Evolutionary conservation across 192 early-diverging fungal genomes (phyloP), one percentile per base, ranked within the genome.

Genomic region (Coemansia sp.): DNA sequence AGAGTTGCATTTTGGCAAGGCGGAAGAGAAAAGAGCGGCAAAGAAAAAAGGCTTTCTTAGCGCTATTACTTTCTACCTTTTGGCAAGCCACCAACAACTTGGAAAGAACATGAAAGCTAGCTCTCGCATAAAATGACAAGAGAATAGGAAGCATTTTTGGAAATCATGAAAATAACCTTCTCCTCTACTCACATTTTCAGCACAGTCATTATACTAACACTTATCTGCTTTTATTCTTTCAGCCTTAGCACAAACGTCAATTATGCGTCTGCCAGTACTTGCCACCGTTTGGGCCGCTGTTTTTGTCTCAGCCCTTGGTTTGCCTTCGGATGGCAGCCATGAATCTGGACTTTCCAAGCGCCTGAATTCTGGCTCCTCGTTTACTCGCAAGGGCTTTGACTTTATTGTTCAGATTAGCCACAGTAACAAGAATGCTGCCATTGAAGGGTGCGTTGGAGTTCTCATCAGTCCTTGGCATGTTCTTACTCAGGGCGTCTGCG

Each of bases 381-480:
- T 55, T 55, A 33, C 51, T 55, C 51, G 51, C 51, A 55, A 55
- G 51, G 51, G n/a, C 14, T 55, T 55, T 24, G 57, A 67, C 55
- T 67, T 31, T 21, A 59, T 67, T 21, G 57, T 67, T 10, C 31
- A 50, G 2, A 42, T 67, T 13, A 36, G 9, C 6, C 40, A 45
- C 13, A 42, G 28, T 0, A 59, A 36, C 33, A 40, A 39, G 24
- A 45, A 28, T 2, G 14, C 18, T 4, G 35, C 23, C 10, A 59
- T 67, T 21, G 13, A 67, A 5, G 65, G 65, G 21, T 67, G 65
- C 24, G 59, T 57, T 5, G 65, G 65, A 33, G 65, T 67, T 10
- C 45, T 67, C 7, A 67, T 67, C 37, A 58, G 57, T 6, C 57
- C 65, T 6, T 59, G 59, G 28, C 59, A 37, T 35, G 56, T 67